Conservation (phyloP, 2,329 filamentous ascomycete genomes). For the Xylariaceae sp. region DNA sequence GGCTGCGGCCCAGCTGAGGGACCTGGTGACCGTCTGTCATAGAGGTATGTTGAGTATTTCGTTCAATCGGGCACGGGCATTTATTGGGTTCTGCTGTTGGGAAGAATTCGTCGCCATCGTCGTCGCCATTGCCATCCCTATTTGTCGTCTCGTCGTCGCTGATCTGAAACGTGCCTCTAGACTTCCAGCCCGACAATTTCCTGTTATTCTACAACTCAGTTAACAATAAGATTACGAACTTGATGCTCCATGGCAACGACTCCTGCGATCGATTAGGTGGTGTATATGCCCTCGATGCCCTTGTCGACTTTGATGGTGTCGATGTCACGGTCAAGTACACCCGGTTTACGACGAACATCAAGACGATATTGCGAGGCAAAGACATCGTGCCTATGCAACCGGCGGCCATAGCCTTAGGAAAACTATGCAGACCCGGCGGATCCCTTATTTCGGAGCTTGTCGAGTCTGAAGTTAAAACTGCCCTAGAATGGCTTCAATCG, state of each 20-base stretch:
- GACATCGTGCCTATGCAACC: slow-evolving; percentile 87
- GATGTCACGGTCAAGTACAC: slow-evolving; percentile 92
- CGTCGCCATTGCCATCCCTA: not conserved
- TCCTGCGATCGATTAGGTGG: slow-evolving; percentile 85
- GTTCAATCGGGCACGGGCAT: not conserved
- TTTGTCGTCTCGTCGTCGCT: slow-evolving; percentile 10
- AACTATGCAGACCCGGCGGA: slow-evolving; percentile 85
- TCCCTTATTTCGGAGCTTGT: slow-evolving; percentile 93
- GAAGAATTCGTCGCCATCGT: not conserved
- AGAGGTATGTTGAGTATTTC: slow-evolving; percentile 40
- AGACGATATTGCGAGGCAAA: slow-evolving; percentile 81
- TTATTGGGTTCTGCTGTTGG: not conserved
- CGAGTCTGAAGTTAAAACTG: slow-evolving; percentile 93
- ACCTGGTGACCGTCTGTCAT: slow-evolving; percentile 51
- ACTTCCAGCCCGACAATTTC: slow-evolving; percentile 78
- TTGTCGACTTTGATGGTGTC: slow-evolving; percentile 95
- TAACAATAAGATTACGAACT: slow-evolving; percentile 51
- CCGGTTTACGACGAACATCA: slow-evolving; percentile 85
- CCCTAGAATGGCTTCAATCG: slow-evolving; percentile 93
- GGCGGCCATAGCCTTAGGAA: slow-evolving; percentile 82
- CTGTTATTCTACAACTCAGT: slow-evolving; percentile 50
- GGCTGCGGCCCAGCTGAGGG: slow-evolving; percentile 49
- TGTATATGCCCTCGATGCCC: slow-evolving; percentile 82
- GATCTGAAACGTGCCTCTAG: slow-evolving; percentile 36
- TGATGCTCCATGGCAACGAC: slow-evolving; percentile 82